Base-by-base conservation (phyloP, 2,329 filamentous ascomycete genomes). In the Tolypocladium pustulatum region DNA sequence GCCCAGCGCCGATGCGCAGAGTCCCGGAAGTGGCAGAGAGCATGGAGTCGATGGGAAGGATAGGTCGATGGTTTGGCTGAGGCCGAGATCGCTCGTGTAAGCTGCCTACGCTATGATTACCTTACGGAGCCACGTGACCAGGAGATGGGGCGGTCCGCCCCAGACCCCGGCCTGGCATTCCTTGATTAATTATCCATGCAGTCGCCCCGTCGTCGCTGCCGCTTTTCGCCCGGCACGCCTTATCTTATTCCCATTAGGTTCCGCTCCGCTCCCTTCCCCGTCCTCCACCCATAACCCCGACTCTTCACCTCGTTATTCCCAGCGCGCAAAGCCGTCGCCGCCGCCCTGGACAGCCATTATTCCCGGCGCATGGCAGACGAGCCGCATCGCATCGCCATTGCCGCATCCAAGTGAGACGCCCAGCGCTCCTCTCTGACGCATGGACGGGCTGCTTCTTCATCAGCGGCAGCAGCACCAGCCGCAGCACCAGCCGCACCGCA, bases 271-370 rank as follows among this genome's bases (percentile, higher is more conserved):
- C 55, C 59, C 51, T 41, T 55, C n/a, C 58, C 55, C 57, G 57
- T 54, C 32, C 59, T 62, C 60, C 56, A 58, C 60, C n/a, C 38
- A 53, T 43, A 57, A 61, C 59, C 61, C 58, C 58, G 62, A 61
- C 61, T 61, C 64, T 61, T 55, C 32, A 30, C 61, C 58, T 54
- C 57, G 55, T 70, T 69, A 69, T 70, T 70, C 60, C 69, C 69
- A 69, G 66, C 65, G 63, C 62, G 60, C 64, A 63, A 65, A 65
- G 62, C 57, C 58, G 55, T 53, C 41, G 49, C 43, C 22, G 53
- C 52, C 43, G 51, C 53, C 13, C 41, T 17, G 13, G 12, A 46
- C 46, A 7, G 36, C 51, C 13, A 46, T 57, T 59, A 60, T 59
- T 59, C 58, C 57, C 58, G 61, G 55, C 41, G 57, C 49, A 56